These are phyloP conservation scores for Ceratocystis harringtonii DNA, from an alignment of 2,329 filamentous ascomycete genomes.

Conservation along the genomic window DNA sequence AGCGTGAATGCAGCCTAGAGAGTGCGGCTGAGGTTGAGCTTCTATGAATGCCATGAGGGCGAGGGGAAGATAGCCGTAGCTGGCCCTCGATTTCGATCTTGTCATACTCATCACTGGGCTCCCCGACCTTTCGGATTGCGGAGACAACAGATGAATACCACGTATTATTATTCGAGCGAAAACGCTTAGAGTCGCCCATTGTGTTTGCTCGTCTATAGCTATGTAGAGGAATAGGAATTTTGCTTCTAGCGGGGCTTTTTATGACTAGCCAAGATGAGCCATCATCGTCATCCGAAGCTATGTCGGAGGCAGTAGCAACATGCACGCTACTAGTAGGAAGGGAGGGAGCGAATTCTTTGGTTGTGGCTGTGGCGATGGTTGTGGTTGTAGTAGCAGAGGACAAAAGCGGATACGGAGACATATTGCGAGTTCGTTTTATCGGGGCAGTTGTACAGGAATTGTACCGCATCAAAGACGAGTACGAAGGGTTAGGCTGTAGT, in stretches of 20 bases:
- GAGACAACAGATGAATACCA: constrained; percentile 11
- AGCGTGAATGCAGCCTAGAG: background rate
- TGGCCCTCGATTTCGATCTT: background rate
- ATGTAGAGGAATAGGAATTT: background rate
- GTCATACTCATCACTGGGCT: background rate
- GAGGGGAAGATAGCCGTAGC: background rate
- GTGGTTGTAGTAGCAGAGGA: background rate
- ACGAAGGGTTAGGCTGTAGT: constrained; percentile 6
- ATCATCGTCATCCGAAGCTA: background rate
- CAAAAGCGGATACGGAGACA: background rate
- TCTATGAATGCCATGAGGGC: background rate
- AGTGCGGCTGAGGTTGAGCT: background rate
- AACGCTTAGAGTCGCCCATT: background rate
- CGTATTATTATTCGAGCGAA: background rate
- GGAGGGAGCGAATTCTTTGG: background rate
- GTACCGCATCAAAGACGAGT: constrained; percentile 2
- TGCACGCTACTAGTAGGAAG: background rate
- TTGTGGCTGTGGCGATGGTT: too few species aligned
- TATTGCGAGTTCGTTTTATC: background rate
- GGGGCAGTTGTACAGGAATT: constrained; percentile 9
- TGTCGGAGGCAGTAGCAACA: background rate
- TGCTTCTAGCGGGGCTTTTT: background rate
- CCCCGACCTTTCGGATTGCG: constrained; percentile 6
- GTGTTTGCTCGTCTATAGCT: background rate
- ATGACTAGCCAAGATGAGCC: background rate